Evolutionary conservation across 352 stramenopile genomes (phyloP), one percentile per base, ranked within the genome.

Genomic region (Salisapilia sapeloensis): DNA sequence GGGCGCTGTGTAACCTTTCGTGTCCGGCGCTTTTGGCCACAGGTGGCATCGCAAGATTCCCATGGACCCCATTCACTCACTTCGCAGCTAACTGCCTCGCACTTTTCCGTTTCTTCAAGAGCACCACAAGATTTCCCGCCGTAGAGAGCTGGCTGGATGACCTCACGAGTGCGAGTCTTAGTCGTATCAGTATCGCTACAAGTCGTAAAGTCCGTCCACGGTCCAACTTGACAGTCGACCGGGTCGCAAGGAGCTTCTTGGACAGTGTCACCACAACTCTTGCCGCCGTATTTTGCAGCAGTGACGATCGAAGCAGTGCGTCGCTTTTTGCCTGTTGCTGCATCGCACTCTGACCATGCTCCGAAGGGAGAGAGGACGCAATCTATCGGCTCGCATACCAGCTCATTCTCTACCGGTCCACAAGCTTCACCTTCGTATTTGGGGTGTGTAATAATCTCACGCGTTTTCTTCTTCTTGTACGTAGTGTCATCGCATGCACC

Each of bases 331-430:
- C 61, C 44, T 0, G 38, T 47, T 4, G 18, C 22, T 10, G 27
- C 27, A 18, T 75, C 35, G 33, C 60, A 76, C 5, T 4, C 30
- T 1, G 50, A 40, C 58, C 58, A 71, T 1, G 20, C 0, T 8
- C 46, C 37, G 45, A 46, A 75, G 0, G 28, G 24, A 35, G 41
- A 61, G 27, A 76, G 22, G 2, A 52, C 44, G 29, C 67, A 83
- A 34, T 77, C 35, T 12, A 75, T 30, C 1, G 61, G 56, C 1
- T 63, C 49, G 25, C 67, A 83, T 2, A 62, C 15, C 9, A 76
- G 21, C 4, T 69, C 54, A 17, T 81, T 74, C 11, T 42, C 54
- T 4, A 60, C 28, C 0, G 56, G 9, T 28, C 24, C 40, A 27
- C 67, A 84, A 0, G 39, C 18, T 0, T 34, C 31, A 6, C 67